These are phyloP conservation scores for Fusarium liriodendri DNA, from an alignment of 2,329 filamentous ascomycete genomes.

Conservation along the genomic window DNA sequence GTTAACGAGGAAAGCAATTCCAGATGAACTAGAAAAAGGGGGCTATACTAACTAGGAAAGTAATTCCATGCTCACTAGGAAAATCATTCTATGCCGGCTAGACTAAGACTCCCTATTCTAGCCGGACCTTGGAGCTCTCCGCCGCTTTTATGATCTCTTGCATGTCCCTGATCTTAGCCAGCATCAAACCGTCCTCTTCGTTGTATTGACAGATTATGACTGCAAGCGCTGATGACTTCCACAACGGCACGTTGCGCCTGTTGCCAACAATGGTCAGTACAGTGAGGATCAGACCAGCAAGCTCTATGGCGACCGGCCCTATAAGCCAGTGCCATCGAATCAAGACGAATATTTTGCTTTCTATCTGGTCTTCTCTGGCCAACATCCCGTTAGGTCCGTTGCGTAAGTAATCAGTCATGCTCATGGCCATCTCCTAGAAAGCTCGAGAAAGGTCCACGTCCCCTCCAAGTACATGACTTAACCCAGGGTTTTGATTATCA, in stretches of 20 bases:
- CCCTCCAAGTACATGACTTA: conserved; percentile 11
- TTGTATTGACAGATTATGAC: neutral
- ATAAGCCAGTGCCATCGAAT: conserved; percentile 10
- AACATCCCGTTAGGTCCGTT: neutral
- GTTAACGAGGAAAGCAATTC: neutral
- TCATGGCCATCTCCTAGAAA: conserved; percentile 10
- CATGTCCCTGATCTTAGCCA: neutral
- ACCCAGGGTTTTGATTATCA: conserved; percentile 8
- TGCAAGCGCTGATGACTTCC: conserved; percentile 25
- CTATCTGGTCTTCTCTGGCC: neutral
- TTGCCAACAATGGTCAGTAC: conserved; percentile 4
- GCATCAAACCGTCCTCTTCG: neutral
- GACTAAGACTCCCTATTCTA: neutral
- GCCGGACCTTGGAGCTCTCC: neutral
- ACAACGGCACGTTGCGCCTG: conserved; percentile 10
- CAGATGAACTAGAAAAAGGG: neutral
- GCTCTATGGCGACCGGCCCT: conserved; percentile 5
- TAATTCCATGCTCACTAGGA: neutral
- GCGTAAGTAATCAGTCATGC: conserved; percentile 23
- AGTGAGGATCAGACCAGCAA: neutral
- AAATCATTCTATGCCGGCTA: neutral
- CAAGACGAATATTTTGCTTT: conserved; percentile 6
- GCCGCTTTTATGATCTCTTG: neutral
- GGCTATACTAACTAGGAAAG: neutral
- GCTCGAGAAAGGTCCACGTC: conserved; percentile 6